phyloP scores from a whole-genome alignment of 2,329 filamentous ascomycete species.

The Venturiaceae sp. region DNA sequence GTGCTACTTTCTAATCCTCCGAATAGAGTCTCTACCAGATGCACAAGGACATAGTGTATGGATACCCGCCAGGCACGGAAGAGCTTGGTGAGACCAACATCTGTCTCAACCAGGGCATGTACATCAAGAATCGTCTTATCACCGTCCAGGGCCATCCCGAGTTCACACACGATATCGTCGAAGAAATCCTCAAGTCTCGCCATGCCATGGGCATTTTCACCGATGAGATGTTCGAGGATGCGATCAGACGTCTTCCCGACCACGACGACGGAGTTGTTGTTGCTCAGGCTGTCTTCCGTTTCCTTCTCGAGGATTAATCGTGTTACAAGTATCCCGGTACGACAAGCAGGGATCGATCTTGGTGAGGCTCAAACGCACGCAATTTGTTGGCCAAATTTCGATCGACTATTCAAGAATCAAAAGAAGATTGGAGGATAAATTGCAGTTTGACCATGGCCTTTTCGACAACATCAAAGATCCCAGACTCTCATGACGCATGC shows the following conservation, averaged over 20 bases:
- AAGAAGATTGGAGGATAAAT: not conserved
- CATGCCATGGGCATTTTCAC: conserved; percentile 59
- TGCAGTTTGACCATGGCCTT: not conserved
- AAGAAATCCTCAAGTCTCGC: conserved; percentile 55
- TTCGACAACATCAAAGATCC: not conserved
- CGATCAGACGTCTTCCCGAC: conserved; percentile 52
- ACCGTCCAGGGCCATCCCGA: conserved; percentile 84
- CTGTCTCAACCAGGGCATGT: conserved; percentile 75
- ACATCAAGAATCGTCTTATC: conserved; percentile 55
- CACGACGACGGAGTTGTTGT: conserved; percentile 74
- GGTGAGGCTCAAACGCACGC: not conserved
- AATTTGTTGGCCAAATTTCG: not conserved
- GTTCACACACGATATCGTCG: conserved; percentile 63
- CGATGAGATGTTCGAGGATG: conserved; percentile 59
- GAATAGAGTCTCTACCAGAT: conserved; percentile 69
- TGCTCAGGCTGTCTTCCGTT: conserved; percentile 64
- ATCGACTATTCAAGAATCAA: not conserved
- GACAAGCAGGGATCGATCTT: not conserved
- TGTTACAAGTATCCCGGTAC: not conserved
- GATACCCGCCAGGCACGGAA: conserved; percentile 52
- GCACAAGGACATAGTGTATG: conserved; percentile 68
- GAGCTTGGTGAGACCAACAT: conserved; percentile 53
- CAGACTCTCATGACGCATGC: not conserved
- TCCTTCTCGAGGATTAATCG: conserved; percentile 50
- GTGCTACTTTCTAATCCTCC: not conserved